phyloP scores from a whole-genome alignment of 192 early-diverging fungal species.

The Chytriomyces sp. region DNA sequence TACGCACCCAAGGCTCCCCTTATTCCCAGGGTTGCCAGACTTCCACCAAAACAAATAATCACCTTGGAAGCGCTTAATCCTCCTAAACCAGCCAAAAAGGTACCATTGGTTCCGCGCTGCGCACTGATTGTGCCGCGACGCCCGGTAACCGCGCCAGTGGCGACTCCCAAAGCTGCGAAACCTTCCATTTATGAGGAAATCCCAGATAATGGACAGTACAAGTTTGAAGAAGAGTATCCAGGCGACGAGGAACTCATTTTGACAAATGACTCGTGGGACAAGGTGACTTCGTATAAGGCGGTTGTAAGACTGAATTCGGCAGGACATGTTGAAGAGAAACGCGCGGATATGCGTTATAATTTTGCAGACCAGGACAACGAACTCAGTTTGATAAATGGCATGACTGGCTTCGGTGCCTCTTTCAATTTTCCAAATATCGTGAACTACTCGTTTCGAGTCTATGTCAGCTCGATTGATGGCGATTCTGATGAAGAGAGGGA shows the following conservation, averaged over 20 bases:
- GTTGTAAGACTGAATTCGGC: neutral
- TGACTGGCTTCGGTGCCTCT: slow-evolving; percentile 1
- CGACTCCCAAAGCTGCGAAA: neutral
- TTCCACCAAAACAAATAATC: slow-evolving; percentile 12
- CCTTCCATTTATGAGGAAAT: neutral
- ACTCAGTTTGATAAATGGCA: neutral
- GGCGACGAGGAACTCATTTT: slow-evolving; percentile 25
- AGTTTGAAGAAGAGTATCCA: slow-evolving; percentile 10
- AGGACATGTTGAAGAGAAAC: neutral
- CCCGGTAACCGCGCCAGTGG: neutral
- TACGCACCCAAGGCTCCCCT: slow-evolving; percentile 5
- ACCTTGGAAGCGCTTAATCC: neutral
- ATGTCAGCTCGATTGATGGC: slow-evolving; percentile 10
- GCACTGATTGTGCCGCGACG: neutral
- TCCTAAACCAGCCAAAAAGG: neutral
- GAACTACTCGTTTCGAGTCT: slow-evolving; percentile 10
- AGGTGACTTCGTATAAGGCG: neutral
- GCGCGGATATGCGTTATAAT: neutral
- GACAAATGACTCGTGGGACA: slow-evolving; percentile 18
- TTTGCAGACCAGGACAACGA: neutral
- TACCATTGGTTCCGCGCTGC: neutral
- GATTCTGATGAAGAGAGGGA: slow-evolving; percentile 9
- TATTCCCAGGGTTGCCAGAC: slow-evolving; percentile 13
- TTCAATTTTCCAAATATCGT: neutral
- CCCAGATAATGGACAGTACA: neutral